Percentiles rank a stretch among this genome's conserved stretches.
Conservation (phyloP, 768 basidiomycete genomes). For the Harrya chromipes region DNA sequence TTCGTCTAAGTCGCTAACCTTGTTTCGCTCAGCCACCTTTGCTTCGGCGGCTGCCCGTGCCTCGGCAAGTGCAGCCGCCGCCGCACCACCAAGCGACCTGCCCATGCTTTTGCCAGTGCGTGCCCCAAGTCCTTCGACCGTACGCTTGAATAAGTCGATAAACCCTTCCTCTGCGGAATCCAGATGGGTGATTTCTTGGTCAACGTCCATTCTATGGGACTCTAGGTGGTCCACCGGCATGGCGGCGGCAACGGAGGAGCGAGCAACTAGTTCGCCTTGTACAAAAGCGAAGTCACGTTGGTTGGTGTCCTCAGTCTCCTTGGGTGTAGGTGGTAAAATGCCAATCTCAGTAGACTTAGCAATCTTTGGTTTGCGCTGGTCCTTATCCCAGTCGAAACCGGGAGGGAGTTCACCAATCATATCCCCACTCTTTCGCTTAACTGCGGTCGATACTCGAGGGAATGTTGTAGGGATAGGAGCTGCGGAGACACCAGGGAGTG, state of each 20-base stretch:
- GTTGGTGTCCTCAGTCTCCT: conserved; percentile 6
- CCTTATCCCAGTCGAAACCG: conserved; percentile 31
- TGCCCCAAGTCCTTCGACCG: conserved; percentile 63
- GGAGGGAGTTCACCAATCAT: conserved; percentile 26
- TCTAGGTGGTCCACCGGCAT: conserved; percentile 14
- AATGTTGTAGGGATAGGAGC: conserved; percentile 1
- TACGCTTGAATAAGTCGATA: conserved; percentile 66
- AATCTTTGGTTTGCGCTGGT: conserved; percentile 47
- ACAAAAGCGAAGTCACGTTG: conserved; percentile 2
- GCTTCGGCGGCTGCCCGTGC: conserved; percentile 66
- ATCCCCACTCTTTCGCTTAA: conserved; percentile 70
- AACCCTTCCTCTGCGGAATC: conserved; percentile 41
- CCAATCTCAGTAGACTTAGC: conserved; percentile 43
- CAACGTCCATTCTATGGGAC: conserved; percentile 23
- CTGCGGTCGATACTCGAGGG: conserved; percentile 23
- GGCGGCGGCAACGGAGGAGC: not conserved
- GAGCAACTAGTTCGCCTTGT: conserved; percentile 1
- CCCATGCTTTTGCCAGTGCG: conserved; percentile 54
- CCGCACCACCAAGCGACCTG: conserved; percentile 58
- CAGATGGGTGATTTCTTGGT: conserved; percentile 8
- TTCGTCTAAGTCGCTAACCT: conserved; percentile 34
- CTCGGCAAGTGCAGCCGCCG: conserved; percentile 59
- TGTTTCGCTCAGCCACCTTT: conserved; percentile 61
- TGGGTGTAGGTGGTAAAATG: conserved; percentile 21
- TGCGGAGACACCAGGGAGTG: conserved; percentile 25